Evolutionary conservation across 805 yeast species (phyloP).

Genomic region (Saccharomycopsis malanga): DNA sequence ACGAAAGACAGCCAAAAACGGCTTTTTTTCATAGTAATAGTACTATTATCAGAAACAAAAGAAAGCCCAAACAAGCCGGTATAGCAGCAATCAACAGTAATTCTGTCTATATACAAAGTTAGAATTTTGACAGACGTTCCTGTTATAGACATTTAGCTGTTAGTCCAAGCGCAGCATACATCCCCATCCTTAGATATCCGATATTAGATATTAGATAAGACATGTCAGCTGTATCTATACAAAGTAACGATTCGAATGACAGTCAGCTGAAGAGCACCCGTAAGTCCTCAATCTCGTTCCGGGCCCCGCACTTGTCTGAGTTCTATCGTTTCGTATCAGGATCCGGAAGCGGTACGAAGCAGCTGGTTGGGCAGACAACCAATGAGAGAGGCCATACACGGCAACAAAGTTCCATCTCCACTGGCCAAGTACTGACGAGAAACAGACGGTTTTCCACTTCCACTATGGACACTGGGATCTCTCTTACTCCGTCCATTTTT

Average conservation of each 20-base stretch:
- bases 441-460: slow-evolving; percentile 12
- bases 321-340: slow-evolving; percentile 47
- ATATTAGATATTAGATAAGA: no score
- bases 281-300: slow-evolving; percentile 12
- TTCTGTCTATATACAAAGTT: no score
- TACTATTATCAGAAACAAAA: no score
- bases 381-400: background rate
- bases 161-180: no score
- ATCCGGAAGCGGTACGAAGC: slow-evolving; percentile 12
- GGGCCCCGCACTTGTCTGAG: slow-evolving; percentile 50
- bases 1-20: no score
- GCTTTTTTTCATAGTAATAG: no score
- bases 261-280: background rate
- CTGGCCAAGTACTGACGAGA: background rate
- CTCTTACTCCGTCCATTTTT: slow-evolving; percentile 40
- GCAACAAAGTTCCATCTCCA: background rate
- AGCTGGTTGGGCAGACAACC: slow-evolving; percentile 14
- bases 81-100: no score
- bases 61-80: no score
- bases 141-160: no score
- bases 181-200: no score
- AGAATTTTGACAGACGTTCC: no score
- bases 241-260: background rate
- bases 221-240: no score
- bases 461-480: slow-evolving; percentile 11